Evolutionary conservation across 441 rosid species (phyloP).

Genomic region (Pelargonium cotyledonis): DNA sequence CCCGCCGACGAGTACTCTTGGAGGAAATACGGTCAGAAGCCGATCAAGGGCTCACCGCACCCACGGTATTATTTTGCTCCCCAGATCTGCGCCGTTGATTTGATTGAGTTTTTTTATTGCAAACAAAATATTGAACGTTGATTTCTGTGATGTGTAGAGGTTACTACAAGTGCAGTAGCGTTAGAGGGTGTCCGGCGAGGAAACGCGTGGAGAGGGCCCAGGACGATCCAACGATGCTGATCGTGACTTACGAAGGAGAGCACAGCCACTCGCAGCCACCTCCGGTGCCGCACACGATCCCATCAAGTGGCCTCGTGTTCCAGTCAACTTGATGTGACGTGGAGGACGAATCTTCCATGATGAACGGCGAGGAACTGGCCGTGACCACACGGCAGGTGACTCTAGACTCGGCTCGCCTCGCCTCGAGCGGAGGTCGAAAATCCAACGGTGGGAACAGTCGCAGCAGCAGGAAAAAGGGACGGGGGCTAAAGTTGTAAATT

Average conservation of each 20-base stretch:
- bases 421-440: too few relatives aligned
- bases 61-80: conserved; percentile 51
- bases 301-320: background rate
- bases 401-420: too few relatives aligned
- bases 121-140: too few relatives aligned
- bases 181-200: conserved; percentile 24
- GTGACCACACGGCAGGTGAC: too few relatives aligned
- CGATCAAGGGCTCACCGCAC: conserved; percentile 90
- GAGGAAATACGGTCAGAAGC: conserved; percentile 98
- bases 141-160: conserved; percentile 10
- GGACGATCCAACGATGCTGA: conserved; percentile 21
- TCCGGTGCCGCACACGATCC: too few relatives aligned
- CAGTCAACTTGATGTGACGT: background rate
- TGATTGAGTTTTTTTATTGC: background rate
- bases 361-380: too few relatives aligned
- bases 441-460: too few relatives aligned
- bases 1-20: conserved; percentile 89
- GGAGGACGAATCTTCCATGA: background rate
- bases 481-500: too few relatives aligned
- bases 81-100: background rate
- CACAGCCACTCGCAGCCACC: conserved; percentile 17
- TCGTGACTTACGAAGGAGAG: conserved; percentile 24
- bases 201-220: conserved; percentile 25
- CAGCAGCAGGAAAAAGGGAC: too few relatives aligned
- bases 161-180: conserved; percentile 24